Base-by-base conservation (phyloP, 306 rosid genomes). In the Hylodesmum podocarpum region DNA sequence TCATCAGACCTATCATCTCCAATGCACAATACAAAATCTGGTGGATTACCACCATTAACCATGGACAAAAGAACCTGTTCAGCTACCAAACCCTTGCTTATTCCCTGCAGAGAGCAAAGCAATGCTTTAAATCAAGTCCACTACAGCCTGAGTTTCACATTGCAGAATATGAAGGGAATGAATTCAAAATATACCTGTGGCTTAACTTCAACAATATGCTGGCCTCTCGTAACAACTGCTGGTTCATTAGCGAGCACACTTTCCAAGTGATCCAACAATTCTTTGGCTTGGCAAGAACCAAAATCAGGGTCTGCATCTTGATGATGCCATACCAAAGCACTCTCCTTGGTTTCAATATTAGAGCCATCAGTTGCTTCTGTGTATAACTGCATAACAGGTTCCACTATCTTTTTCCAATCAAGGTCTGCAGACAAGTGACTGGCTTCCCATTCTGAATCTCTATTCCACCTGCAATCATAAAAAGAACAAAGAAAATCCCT, bases 1-100 rank as follows among this genome's bases (percentile, higher is more conserved):
- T 93, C 98, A 15, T 93, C 97, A 0, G 97, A 91, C 76, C 88
- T 82, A 82, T 93, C 96, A 64, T 93, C 98, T 51, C 98, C 97
- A 2, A 91, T 74, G 90, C 96, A 93, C 90, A 87, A 61, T 25
- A 93, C 93, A 58, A 93, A 93, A 80, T 91, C 92, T 7, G 96
- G 97, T 21, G 87, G 80, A 50, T 62, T 84, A 37, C 89, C 86
- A 2, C 79, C 85, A 21, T 81, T 71, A 22, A 76, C 88, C 97
- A 91, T 87, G 36, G 78, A 86, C 27, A 36, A 47, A 34, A 93
- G 90, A 73, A 93, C 85, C 78, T 84, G 80, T 64, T 93, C 90
- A 27, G 88, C 89, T 11, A 81, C 96, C 83, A 87, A 55, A 37
- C 97, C 98, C 78, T 93, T 91, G 90, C 89, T 91, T 51, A 93